Conservation (phyloP, 306 rosid species). For the Chamaecrista fasciculata region DNA sequence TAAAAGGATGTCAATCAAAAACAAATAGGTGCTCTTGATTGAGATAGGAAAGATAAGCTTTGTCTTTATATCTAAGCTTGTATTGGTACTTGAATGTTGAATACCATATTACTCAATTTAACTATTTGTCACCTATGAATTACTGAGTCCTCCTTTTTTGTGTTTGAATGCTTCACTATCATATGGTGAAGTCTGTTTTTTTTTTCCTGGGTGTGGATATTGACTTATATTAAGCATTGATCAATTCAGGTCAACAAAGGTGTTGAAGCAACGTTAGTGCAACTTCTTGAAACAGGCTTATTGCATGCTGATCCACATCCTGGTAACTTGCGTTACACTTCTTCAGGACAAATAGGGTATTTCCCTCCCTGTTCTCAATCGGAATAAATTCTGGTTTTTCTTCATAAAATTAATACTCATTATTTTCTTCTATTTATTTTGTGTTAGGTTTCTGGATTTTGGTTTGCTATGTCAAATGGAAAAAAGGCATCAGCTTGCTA, state of each 20-base stretch:
- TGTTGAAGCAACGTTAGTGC: slow-evolving; percentile 85
- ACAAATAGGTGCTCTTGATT: slow-evolving; percentile 15
- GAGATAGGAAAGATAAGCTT: slow-evolving; percentile 20
- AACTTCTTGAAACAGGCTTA: slow-evolving; percentile 95
- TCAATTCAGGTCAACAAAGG: slow-evolving; percentile 81
- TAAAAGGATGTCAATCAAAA: slow-evolving; percentile 10
- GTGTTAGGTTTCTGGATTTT: slow-evolving; percentile 83
- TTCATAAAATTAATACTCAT: neutral
- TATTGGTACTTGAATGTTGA: slow-evolving; percentile 16
- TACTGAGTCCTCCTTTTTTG: slow-evolving; percentile 7
- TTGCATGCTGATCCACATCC: slow-evolving; percentile 99
- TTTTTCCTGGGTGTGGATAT: slow-evolving; percentile 22
- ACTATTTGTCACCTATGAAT: slow-evolving; percentile 13
- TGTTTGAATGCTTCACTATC: slow-evolving; percentile 16
- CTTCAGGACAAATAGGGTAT: slow-evolving; percentile 89
- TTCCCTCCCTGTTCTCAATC: slow-evolving; percentile 18
- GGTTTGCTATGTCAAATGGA: slow-evolving; percentile 99
- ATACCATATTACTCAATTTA: slow-evolving; percentile 10
- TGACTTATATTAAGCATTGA: slow-evolving; percentile 25
- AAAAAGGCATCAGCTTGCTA: slow-evolving; percentile 85
- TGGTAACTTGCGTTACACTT: slow-evolving; percentile 87
- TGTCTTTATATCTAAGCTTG: slow-evolving; percentile 14
- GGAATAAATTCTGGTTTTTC: slow-evolving; percentile 26
- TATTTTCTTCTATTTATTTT: slow-evolving; percentile 18
- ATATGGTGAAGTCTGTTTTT: neutral